Evolutionary conservation across 2,329 filamentous ascomycete species (phyloP).

Genomic region (Whalleya microplaca): DNA sequence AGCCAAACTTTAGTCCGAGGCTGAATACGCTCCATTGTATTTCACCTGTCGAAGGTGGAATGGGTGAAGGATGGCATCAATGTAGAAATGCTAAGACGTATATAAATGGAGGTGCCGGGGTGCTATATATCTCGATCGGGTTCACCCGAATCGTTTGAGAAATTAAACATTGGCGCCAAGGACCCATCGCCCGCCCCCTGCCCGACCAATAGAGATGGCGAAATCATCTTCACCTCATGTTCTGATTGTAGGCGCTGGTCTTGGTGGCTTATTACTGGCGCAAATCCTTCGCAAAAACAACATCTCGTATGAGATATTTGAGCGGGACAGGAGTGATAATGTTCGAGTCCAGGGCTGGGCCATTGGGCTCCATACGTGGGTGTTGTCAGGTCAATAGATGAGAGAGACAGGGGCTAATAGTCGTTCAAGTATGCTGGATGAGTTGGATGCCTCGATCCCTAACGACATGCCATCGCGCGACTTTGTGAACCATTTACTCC

Average conservation of each 20-base stretch:
- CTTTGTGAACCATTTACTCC: slow-evolving; percentile 26
- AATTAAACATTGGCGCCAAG: not conserved
- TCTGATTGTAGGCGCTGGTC: slow-evolving; percentile 27
- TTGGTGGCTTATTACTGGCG: slow-evolving; percentile 26
- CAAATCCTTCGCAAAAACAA: slow-evolving; percentile 30
- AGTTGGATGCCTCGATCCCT: slow-evolving; percentile 26
- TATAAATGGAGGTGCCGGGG: slow-evolving; percentile 6
- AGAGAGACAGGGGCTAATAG: slow-evolving; percentile 1
- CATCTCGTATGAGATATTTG: slow-evolving; percentile 30
- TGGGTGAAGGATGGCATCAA: not conserved
- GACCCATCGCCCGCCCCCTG: not conserved
- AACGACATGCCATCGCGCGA: slow-evolving; percentile 28
- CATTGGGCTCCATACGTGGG: slow-evolving; percentile 28
- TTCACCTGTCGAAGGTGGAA: not conserved
- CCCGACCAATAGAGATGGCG: slow-evolving; percentile 5
- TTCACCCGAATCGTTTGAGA: not conserved
- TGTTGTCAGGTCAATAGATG: not conserved
- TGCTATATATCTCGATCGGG: not conserved
- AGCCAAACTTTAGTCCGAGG: slow-evolving; percentile 6
- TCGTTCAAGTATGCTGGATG: slow-evolving; percentile 25
- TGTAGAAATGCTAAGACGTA: not conserved
- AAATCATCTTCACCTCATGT: slow-evolving; percentile 18
- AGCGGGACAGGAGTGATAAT: slow-evolving; percentile 24
- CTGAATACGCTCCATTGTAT: not conserved
- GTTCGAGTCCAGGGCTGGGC: slow-evolving; percentile 26